These are phyloP conservation scores for Xylariaceae sp. DNA, from an alignment of 2,329 filamentous ascomycete genomes.

Conservation along the genomic window DNA sequence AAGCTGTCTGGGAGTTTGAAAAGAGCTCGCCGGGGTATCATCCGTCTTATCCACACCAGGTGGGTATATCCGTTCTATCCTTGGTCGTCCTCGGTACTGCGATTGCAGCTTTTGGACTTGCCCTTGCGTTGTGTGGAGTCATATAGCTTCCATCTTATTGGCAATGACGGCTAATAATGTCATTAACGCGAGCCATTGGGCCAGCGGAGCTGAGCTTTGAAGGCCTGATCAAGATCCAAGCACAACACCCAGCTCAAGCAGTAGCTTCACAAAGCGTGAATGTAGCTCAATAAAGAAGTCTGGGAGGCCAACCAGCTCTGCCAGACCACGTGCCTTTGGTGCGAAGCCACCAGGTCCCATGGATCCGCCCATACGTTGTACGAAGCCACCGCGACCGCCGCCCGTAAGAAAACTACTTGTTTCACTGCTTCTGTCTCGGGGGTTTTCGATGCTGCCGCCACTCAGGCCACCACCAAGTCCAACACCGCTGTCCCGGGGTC, in stretches of 20 bases:
- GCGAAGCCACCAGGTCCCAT: constrained; percentile 50
- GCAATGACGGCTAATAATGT: too few species aligned
- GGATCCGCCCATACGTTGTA: constrained; percentile 53
- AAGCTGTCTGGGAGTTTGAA: neutral
- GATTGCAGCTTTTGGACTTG: too few species aligned
- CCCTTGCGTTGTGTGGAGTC: too few species aligned
- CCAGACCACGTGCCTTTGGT: constrained; percentile 56
- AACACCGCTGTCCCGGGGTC: constrained; percentile 24
- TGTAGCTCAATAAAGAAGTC: constrained; percentile 68
- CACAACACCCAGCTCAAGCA: constrained; percentile 55
- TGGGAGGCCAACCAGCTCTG: constrained; percentile 61
- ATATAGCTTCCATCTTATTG: too few species aligned
- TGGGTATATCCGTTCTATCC: constrained; percentile 1
- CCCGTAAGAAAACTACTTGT: constrained; percentile 55
- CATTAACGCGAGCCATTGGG: too few species aligned
- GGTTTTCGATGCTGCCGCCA: constrained; percentile 20
- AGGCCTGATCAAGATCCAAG: constrained; percentile 39
- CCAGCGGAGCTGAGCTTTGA: too few species aligned
- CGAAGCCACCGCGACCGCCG: constrained; percentile 47
- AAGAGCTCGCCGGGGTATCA: neutral
- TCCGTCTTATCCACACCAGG: constrained; percentile 1
- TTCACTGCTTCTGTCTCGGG: constrained; percentile 28
- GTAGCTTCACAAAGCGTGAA: constrained; percentile 56
- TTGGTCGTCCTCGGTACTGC: too few species aligned
- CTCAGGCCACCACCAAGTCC: constrained; percentile 24